phyloP scores from a whole-genome alignment of 2,329 filamentous ascomycete species.

The Sordariomycetes sp. region DNA sequence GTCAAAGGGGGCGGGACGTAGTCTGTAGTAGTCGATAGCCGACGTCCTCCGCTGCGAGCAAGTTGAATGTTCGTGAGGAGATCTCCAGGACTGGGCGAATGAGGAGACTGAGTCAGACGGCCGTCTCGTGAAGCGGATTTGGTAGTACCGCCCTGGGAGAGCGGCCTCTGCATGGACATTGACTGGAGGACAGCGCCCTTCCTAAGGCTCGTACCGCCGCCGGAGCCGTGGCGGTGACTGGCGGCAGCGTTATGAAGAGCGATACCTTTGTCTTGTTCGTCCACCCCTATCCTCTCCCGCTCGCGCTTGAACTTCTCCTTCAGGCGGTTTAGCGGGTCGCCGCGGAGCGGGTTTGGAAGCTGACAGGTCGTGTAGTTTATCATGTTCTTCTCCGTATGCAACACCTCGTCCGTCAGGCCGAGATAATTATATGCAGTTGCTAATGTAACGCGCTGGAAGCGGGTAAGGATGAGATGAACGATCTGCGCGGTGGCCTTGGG shows the following conservation, averaged over 20 bases:
- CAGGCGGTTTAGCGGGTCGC: constrained; percentile 68
- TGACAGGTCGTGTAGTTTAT: constrained; percentile 86
- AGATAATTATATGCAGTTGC: constrained; percentile 92
- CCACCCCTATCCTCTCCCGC: constrained; percentile 66
- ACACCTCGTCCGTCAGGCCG: constrained; percentile 79
- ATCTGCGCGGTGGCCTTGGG: constrained; percentile 96
- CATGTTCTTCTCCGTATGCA: constrained; percentile 90
- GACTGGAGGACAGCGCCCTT: constrained; percentile 73
- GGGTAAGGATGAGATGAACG: constrained; percentile 90
- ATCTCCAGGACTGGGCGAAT: constrained; percentile 62
- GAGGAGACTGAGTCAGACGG: constrained; percentile 29
- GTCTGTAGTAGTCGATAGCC: constrained; percentile 18
- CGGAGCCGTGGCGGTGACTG: constrained; percentile 49
- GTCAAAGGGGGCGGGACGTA: constrained; percentile 5
- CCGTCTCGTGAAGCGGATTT: constrained; percentile 29
- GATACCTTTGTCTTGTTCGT: constrained; percentile 84
- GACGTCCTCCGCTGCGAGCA: constrained; percentile 47
- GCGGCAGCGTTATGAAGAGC: constrained; percentile 74
- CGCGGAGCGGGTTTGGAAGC: constrained; percentile 80
- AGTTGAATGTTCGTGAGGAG: constrained; percentile 68
- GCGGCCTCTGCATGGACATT: constrained; percentile 35
- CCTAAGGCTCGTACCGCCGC: constrained; percentile 57
- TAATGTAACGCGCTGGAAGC: constrained; percentile 88
- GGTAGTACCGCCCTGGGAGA: constrained; percentile 29
- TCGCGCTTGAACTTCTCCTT: constrained; percentile 91